Evolutionary conservation across 2,329 filamentous ascomycete species (phyloP).

Genomic region (Aspergillus thermomutatus): DNA sequence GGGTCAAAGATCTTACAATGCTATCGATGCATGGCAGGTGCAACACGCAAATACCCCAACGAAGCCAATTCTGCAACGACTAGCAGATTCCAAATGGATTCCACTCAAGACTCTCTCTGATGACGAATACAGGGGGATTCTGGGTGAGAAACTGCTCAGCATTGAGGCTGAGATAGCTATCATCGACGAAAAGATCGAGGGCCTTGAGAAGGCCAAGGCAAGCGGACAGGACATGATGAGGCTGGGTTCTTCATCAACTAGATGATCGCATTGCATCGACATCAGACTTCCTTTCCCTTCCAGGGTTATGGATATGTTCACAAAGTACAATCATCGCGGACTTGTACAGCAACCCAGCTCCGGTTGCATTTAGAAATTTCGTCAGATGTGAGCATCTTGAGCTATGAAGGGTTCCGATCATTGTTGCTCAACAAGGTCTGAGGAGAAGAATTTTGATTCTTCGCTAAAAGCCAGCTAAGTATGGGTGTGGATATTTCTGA

Average conservation of each 20-base stretch:
- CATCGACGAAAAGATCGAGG: constrained; percentile 70
- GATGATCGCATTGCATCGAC: background rate
- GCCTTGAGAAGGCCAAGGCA: constrained; percentile 37
- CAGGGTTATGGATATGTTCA: background rate
- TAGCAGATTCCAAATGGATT: constrained; percentile 64
- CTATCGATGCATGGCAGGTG: constrained; percentile 47
- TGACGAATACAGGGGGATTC: constrained; percentile 67
- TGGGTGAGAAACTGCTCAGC: constrained; percentile 67
- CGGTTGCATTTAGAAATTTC: background rate
- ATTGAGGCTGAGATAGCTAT: constrained; percentile 75
- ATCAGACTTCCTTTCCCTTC: background rate
- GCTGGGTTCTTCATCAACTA: background rate
- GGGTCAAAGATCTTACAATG: constrained; percentile 57
- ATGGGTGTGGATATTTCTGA: too few relatives aligned
- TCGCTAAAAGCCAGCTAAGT: too few relatives aligned
- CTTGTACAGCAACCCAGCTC: background rate
- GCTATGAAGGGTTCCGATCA: too few relatives aligned
- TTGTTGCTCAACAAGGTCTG: too few relatives aligned
- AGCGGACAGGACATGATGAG: background rate
- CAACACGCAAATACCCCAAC: constrained; percentile 32
- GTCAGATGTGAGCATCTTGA: too few relatives aligned
- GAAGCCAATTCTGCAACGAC: constrained; percentile 46
- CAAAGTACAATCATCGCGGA: background rate
- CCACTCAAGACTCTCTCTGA: constrained; percentile 69
- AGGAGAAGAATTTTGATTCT: too few relatives aligned